Base-by-base conservation (phyloP, 2,329 filamentous ascomycete species). In the Phaeomoniella chlamydospora region DNA sequence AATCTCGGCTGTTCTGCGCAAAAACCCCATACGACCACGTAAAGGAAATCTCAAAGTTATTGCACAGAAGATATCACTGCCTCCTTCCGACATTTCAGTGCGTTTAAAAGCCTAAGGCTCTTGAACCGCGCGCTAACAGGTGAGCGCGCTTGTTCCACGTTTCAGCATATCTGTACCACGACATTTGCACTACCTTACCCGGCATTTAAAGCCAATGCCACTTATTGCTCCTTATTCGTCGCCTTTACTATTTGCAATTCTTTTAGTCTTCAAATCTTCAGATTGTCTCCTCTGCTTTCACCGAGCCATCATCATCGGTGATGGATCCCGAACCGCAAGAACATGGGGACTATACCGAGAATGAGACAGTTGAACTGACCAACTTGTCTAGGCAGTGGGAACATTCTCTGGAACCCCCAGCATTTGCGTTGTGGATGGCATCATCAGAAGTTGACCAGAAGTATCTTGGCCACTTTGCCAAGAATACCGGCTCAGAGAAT, bases 371-470 rank as follows among this genome's bases (percentile, higher is more conserved):
- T 26, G 46, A 49, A 39, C 46, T 53, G 44, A 50, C 56, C 52
- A 49, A 57, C 46, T 34, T 44, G 37, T 39, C 38, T 42, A 38
- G 43, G 39, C 42, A 45, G 43, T 50, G 43, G 43, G 44, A 53
- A 41, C 41, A 49, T 37, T 46, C 48, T 47, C 52, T 50, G 33
- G 42, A 46, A 17, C 46, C 54, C 31, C 49, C 45, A 15, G 41
- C 50, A 19, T 49, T 59, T 39, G 48, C 46, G 46, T 49, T 58
- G 54, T 61, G 58, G 56, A 98, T 96, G 90, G 90, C 90, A 62
- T 90, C 87, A 54, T 90, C 86, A 41, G 85, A 94, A 62, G 85
- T 96, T 43, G 90, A 98, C 58, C 87, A 94, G 64, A 98, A 96
- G 64, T 94, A 92, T 61, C 71, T 98, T 51, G 86, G 85, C 61